Conservation (phyloP, 805 yeast species). For the Suhomyces prunicola region DNA sequence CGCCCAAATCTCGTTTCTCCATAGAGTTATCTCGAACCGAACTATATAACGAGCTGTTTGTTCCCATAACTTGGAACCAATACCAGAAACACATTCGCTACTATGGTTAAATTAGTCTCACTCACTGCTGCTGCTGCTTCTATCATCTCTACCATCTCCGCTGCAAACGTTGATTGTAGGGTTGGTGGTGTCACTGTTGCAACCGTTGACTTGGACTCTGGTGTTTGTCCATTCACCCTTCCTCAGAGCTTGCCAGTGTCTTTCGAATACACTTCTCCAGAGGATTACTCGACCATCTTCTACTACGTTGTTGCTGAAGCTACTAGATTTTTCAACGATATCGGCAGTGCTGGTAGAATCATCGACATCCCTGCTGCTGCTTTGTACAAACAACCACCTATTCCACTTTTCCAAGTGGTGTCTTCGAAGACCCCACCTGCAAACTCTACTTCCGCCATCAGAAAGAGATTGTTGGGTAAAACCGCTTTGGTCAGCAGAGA, state of each 20-base stretch:
- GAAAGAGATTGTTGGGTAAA: slow-evolving; percentile 33
- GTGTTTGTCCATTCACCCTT: slow-evolving; percentile 36
- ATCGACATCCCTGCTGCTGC: slow-evolving; percentile 31
- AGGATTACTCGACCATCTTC: slow-evolving; percentile 33
- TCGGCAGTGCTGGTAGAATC: slow-evolving; percentile 30
- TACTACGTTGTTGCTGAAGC: slow-evolving; percentile 29
- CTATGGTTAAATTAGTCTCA: slow-evolving; percentile 14
- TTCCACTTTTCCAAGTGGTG: slow-evolving; percentile 30
- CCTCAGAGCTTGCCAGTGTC: slow-evolving; percentile 25
- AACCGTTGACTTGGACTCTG: slow-evolving; percentile 40
- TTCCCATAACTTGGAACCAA: background rate
- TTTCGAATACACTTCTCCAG: slow-evolving; percentile 24
- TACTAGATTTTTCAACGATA: slow-evolving; percentile 32
- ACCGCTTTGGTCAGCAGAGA: slow-evolving; percentile 28
- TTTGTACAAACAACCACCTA: slow-evolving; percentile 20
- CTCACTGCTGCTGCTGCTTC: slow-evolving; percentile 21
- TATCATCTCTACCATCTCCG: slow-evolving; percentile 21
- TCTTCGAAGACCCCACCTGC: slow-evolving; percentile 24
- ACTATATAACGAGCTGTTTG: background rate
- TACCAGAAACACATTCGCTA: slow-evolving; percentile 4
- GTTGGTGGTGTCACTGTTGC: slow-evolving; percentile 32
- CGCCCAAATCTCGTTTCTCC: background rate
- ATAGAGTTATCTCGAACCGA: background rate
- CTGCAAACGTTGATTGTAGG: slow-evolving; percentile 36
- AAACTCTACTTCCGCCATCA: slow-evolving; percentile 41